Conservation (phyloP, 345 rosid genomes). For the Conringia planisiliqua region DNA sequence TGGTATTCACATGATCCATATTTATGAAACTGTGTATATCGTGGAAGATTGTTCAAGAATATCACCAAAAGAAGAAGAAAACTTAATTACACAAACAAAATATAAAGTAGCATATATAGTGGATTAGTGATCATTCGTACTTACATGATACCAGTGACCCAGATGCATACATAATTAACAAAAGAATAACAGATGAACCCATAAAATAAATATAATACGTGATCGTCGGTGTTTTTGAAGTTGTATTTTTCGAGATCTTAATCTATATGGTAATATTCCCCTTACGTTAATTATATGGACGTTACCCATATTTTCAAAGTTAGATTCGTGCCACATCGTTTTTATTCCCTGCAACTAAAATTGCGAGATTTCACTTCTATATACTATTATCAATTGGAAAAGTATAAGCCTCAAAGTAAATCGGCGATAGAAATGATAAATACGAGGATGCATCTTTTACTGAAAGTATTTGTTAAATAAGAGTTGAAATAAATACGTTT, state of each 20-base stretch:
- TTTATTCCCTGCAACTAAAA: too few species aligned
- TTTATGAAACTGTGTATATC: neutral
- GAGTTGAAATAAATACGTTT: neutral
- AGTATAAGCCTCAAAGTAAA: neutral
- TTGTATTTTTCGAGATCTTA: too few species aligned
- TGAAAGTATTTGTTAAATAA: neutral
- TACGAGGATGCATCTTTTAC: neutral
- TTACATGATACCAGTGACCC: neutral
- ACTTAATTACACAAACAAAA: neutral
- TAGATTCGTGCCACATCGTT: too few species aligned
- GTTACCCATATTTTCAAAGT: neutral
- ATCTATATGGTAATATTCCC: too few species aligned
- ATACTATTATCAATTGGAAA: neutral
- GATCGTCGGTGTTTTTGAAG: too few species aligned
- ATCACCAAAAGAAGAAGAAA: neutral
- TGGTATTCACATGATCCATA: constrained; percentile 9
- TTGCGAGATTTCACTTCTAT: neutral
- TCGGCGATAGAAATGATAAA: neutral
- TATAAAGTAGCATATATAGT: neutral
- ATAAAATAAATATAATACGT: neutral
- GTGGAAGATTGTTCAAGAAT: neutral
- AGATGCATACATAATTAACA: neutral
- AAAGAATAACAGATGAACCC: neutral
- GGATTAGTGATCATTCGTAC: neutral
- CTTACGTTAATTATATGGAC: too few species aligned